phyloP scores from a whole-genome alignment of 257 asterid genomes.

The Solanum okadae region DNA sequence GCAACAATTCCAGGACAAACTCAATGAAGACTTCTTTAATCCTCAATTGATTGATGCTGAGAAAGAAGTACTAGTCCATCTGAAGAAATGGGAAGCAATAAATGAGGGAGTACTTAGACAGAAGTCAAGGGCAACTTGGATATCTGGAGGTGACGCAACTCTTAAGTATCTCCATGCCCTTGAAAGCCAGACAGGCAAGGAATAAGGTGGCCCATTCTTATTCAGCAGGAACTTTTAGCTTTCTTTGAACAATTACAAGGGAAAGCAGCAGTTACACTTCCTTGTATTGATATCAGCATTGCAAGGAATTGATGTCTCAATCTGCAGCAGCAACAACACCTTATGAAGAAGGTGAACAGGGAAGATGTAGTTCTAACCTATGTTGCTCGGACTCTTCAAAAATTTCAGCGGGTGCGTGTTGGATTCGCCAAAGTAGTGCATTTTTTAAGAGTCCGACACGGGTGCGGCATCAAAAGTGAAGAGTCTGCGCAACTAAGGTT shows the following conservation, averaged over 20 bases:
- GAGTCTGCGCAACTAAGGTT: too few species aligned
- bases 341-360: background rate
- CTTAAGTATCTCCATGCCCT: background rate
- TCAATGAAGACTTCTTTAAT: too few species aligned
- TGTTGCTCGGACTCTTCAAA: too few species aligned
- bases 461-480: too few species aligned
- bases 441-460: too few species aligned
- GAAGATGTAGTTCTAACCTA: background rate
- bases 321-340: background rate
- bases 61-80: background rate
- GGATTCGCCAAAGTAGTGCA: too few species aligned
- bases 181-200: background rate
- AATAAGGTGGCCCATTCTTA: background rate
- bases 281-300: background rate
- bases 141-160: background rate
- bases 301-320: background rate
- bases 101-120: background rate
- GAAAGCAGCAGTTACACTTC: background rate
- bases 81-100: background rate
- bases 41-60: background rate
- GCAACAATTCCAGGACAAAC: background rate
- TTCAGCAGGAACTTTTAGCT: background rate
- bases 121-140: background rate
- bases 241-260: background rate
- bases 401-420: too few species aligned